These are phyloP conservation scores for Cylindrodendrum hubeiense DNA, from an alignment of 2,329 filamentous ascomycete genomes.

Conservation along the genomic window DNA sequence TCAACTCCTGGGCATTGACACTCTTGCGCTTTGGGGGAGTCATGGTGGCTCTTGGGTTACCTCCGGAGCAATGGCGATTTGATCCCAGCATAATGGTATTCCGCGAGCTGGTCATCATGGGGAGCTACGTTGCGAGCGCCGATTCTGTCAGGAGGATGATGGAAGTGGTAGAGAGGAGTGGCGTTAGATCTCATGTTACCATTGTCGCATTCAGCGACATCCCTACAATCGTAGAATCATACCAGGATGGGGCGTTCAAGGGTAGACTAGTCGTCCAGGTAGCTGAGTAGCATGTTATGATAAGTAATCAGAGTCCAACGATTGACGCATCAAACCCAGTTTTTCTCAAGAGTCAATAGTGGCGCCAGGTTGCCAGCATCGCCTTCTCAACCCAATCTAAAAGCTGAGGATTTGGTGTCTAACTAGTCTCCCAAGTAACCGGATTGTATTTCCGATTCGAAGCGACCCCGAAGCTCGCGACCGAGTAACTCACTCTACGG, in stretches of 20 bases:
- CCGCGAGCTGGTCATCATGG: slow-evolving; percentile 46
- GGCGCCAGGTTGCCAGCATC: not conserved
- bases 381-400: not conserved
- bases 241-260: slow-evolving; percentile 44
- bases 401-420: not conserved
- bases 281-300: not conserved
- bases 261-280: slow-evolving; percentile 48
- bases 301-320: not conserved
- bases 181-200: slow-evolving; percentile 46
- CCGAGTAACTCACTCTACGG: no score
- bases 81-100: slow-evolving; percentile 47
- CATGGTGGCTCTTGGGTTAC: slow-evolving; percentile 47
- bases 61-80: slow-evolving; percentile 48
- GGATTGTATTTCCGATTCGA: not conserved
- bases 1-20: slow-evolving; percentile 47
- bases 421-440: not conserved
- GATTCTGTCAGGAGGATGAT: slow-evolving; percentile 49
- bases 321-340: not conserved
- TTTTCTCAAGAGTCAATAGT: not conserved
- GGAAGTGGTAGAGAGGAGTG: slow-evolving; percentile 40
- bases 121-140: slow-evolving; percentile 48
- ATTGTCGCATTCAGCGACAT: slow-evolving; percentile 42
- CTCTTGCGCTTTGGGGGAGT: slow-evolving; percentile 46
- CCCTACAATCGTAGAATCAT: slow-evolving; percentile 43
- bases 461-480: no score